These are phyloP conservation scores for Diplotaxis tenuifolia DNA, from an alignment of 345 rosid species.

Conservation along the genomic window DNA sequence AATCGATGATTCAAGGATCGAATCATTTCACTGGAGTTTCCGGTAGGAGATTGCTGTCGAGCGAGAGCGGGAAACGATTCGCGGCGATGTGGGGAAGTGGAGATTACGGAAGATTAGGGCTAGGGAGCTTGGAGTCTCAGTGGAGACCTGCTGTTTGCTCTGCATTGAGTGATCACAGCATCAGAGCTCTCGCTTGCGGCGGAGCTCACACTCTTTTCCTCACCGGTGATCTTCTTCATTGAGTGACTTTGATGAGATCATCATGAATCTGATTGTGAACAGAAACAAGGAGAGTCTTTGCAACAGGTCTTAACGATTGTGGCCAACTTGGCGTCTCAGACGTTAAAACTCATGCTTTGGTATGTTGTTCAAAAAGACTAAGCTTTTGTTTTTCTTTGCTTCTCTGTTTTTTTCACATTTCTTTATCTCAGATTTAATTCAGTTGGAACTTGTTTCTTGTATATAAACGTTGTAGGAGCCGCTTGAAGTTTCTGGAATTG, in stretches of 20 bases:
- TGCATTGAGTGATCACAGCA: constrained; percentile 43
- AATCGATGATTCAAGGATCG: not conserved
- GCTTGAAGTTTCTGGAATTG: constrained; percentile 59
- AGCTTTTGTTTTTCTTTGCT: not conserved
- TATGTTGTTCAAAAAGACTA: constrained; percentile 32
- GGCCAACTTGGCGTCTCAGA: constrained; percentile 78
- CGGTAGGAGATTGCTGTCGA: constrained; percentile 26
- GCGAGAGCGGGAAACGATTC: constrained; percentile 38
- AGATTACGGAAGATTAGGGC: constrained; percentile 78
- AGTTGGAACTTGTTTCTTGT: not conserved
- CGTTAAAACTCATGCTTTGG: constrained; percentile 47
- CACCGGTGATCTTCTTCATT: constrained; percentile 49
- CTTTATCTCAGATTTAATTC: not conserved
- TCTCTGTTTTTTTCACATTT: not conserved
- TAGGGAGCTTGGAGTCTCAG: constrained; percentile 65
- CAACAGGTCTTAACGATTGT: constrained; percentile 86
- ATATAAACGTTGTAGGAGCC: constrained; percentile 58
- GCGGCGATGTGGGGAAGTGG: constrained; percentile 96
- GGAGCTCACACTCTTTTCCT: constrained; percentile 97
- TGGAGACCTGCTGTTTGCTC: constrained; percentile 59
- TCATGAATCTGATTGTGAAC: constrained; percentile 18
- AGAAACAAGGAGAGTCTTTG: constrained; percentile 80
- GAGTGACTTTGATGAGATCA: not conserved
- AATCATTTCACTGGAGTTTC: not conserved
- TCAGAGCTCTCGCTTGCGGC: constrained; percentile 77